These are phyloP conservation scores for Xylariaceae sp. DNA, from an alignment of 2,329 filamentous ascomycete species.

Conservation along the genomic window DNA sequence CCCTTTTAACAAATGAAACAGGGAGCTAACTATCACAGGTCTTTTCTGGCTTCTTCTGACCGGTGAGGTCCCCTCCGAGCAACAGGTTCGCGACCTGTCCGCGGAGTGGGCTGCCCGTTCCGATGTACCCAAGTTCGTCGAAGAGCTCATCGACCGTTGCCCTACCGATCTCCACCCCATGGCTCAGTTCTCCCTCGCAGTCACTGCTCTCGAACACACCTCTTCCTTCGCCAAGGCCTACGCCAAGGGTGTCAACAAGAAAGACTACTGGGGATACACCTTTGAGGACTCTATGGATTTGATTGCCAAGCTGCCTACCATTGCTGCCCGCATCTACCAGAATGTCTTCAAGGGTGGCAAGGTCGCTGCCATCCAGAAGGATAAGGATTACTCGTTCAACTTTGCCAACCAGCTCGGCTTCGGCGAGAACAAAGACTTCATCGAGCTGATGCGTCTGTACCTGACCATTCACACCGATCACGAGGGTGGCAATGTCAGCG, in stretches of 20 bases:
- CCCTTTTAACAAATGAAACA: background rate
- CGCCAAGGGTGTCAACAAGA: slow-evolving; percentile 98
- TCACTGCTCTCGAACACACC: slow-evolving; percentile 97
- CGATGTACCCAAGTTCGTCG: slow-evolving; percentile 94
- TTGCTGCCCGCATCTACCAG: slow-evolving; percentile 98
- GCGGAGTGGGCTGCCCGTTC: slow-evolving; percentile 98
- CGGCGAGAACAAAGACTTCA: slow-evolving; percentile 89
- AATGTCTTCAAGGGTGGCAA: slow-evolving; percentile 99
- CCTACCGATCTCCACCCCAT: slow-evolving; percentile 98
- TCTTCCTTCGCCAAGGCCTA: slow-evolving; percentile 98
- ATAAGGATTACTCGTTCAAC: slow-evolving; percentile 99
- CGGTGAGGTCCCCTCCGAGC: slow-evolving; percentile 93
- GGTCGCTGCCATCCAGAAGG: slow-evolving; percentile 91
- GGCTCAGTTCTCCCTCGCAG: slow-evolving; percentile 97
- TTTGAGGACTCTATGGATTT: slow-evolving; percentile 99
- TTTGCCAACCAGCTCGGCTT: slow-evolving; percentile 99
- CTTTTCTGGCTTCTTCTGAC: slow-evolving; percentile 99
- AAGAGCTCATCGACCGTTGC: slow-evolving; percentile 99
- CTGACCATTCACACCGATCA: slow-evolving; percentile 99
- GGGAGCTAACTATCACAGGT: slow-evolving; percentile 37
- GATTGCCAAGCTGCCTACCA: slow-evolving; percentile 98
- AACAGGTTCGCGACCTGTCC: slow-evolving; percentile 97
- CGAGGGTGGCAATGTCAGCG: slow-evolving; percentile 98
- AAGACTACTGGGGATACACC: slow-evolving; percentile 99
- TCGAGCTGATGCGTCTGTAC: slow-evolving; percentile 98